These are phyloP conservation scores for Lactifluus volemus DNA, from an alignment of 768 basidiomycete genomes.

Conservation along the genomic window DNA sequence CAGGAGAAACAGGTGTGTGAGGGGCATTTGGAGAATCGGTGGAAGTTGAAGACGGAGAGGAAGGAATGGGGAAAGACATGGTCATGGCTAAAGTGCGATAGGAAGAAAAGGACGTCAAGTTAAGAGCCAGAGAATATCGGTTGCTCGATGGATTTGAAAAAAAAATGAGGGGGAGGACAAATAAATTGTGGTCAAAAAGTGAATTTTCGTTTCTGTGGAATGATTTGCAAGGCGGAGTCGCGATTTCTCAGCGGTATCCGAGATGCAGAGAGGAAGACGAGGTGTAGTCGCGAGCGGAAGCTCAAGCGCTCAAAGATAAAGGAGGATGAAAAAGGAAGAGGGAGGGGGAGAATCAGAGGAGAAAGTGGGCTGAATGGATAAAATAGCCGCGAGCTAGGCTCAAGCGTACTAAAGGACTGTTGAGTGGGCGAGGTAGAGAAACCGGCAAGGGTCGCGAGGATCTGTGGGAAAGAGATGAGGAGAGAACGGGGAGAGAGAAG, in stretches of 20 bases:
- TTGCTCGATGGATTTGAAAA: not conserved
- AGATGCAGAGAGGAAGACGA: slow-evolving; percentile 35
- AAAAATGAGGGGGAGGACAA: slow-evolving; percentile 9
- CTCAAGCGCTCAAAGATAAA: slow-evolving; percentile 6
- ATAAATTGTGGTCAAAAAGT: slow-evolving; percentile 11
- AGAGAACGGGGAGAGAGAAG: not conserved
- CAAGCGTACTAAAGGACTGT: slow-evolving; percentile 33
- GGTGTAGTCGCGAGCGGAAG: slow-evolving; percentile 9
- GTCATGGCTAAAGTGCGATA: slow-evolving; percentile 27
- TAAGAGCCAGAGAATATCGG: not conserved
- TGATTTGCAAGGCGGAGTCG: slow-evolving; percentile 30
- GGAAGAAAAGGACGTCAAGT: slow-evolving; percentile 19
- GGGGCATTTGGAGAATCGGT: slow-evolving; percentile 38
- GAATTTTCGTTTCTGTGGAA: slow-evolving; percentile 4
- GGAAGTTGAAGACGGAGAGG: slow-evolving; percentile 33
- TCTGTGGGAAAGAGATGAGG: slow-evolving; percentile 31
- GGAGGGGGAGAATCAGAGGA: slow-evolving; percentile 16
- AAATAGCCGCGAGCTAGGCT: slow-evolving; percentile 23
- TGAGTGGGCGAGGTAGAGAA: slow-evolving; percentile 45
- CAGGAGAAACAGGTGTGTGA: slow-evolving; percentile 41
- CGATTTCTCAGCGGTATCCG: slow-evolving; percentile 44
- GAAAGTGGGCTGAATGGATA: slow-evolving; percentile 24
- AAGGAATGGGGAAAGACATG: slow-evolving; percentile 32
- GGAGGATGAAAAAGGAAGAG: slow-evolving; percentile 1
- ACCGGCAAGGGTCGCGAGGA: slow-evolving; percentile 94